Conservation (phyloP, 2,329 filamentous ascomycete genomes). For the Ascochyta pisi region DNA sequence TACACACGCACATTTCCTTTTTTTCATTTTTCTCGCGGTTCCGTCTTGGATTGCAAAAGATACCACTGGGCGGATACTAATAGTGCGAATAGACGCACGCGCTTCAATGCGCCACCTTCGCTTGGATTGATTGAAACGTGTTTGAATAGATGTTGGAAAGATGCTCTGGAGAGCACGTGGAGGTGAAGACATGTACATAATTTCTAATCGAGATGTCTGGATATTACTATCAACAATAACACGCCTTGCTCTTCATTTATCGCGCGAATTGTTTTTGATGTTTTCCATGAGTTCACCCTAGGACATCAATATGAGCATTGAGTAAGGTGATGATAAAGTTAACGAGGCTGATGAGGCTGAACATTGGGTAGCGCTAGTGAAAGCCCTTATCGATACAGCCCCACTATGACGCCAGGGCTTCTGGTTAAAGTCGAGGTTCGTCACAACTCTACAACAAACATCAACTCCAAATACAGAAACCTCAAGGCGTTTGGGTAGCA, state of each 20-base stretch:
- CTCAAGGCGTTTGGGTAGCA: not conserved
- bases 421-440: slow-evolving; percentile 2
- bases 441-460: not conserved
- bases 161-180: not conserved
- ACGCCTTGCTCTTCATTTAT: too few relatives aligned
- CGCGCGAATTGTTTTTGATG: too few relatives aligned
- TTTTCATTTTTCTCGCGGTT: not conserved
- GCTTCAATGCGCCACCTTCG: slow-evolving; percentile 10
- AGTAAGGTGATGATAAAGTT: too few relatives aligned
- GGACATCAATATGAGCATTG: too few relatives aligned
- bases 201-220: slow-evolving; percentile 15
- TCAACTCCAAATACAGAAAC: not conserved
- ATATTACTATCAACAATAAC: not conserved
- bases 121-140: not conserved
- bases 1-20: slow-evolving; percentile 6
- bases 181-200: slow-evolving; percentile 6
- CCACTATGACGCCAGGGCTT: slow-evolving; percentile 19
- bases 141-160: slow-evolving; percentile 2
- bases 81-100: slow-evolving; percentile 10
- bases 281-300: too few relatives aligned
- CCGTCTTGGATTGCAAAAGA: slow-evolving; percentile 5
- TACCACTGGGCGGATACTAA: slow-evolving; percentile 13
- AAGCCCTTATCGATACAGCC: slow-evolving; percentile 13
- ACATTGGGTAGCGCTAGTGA: not conserved
- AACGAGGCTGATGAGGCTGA: slow-evolving; percentile 9